Percentiles rank a stretch among this genome's conserved stretches.
Evolutionary conservation across 805 yeast species (phyloP).

Genomic region (Zygoascus biomembranicola): DNA sequence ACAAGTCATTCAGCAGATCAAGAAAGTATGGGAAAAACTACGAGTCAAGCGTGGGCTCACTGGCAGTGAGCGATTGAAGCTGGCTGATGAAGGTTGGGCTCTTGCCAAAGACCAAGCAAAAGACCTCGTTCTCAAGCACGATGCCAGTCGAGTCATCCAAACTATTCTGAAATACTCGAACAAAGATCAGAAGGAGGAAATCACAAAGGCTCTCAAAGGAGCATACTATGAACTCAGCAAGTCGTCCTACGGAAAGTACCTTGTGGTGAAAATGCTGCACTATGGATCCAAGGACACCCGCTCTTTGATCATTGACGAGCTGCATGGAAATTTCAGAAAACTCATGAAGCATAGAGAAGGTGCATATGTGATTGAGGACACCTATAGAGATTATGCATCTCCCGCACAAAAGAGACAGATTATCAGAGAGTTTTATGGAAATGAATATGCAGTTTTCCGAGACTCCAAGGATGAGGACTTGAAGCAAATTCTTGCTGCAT

Average conservation of each 20-base stretch:
- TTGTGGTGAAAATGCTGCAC: conserved; percentile 79
- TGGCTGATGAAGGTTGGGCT: conserved; percentile 79
- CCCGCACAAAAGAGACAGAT: conserved; percentile 81
- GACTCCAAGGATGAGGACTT: conserved; percentile 53
- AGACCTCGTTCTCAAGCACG: conserved; percentile 89
- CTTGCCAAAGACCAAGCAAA: conserved; percentile 66
- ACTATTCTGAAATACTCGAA: conserved; percentile 81
- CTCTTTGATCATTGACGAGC: conserved; percentile 65
- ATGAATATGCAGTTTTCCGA: conserved; percentile 85
- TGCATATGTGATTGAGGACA: conserved; percentile 94
- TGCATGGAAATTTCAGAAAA: conserved; percentile 86
- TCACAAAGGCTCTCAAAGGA: conserved; percentile 64
- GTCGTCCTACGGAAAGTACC: conserved; percentile 87
- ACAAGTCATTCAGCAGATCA: conserved; percentile 71
- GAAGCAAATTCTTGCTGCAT: conserved; percentile 55
- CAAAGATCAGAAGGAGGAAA: conserved; percentile 65
- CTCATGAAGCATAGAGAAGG: conserved; percentile 96
- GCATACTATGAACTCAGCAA: conserved; percentile 76
- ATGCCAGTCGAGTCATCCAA: conserved; percentile 93
- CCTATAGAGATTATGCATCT: conserved; percentile 75
- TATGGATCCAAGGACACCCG: conserved; percentile 84
- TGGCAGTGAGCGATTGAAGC: conserved; percentile 62
- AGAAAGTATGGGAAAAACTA: conserved; percentile 82
- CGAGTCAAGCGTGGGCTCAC: conserved; percentile 80
- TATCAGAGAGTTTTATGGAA: conserved; percentile 94